phyloP scores from a whole-genome alignment of 345 rosid genomes.

The Noccaea bulbosa region DNA sequence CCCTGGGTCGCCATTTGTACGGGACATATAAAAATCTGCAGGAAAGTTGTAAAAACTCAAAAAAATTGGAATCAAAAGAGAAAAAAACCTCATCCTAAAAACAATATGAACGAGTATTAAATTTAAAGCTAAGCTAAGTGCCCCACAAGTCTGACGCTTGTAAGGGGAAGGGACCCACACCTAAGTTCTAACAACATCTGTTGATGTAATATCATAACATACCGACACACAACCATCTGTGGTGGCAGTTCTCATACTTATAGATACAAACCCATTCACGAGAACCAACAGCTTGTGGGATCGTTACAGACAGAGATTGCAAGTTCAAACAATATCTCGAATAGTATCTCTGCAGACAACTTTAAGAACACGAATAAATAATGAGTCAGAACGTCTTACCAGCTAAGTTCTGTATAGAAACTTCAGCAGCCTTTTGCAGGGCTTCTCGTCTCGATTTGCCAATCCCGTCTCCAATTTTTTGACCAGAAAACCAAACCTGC shows the following conservation, averaged over 20 bases:
- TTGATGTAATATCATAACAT: conserved; percentile 24
- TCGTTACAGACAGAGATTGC: neutral
- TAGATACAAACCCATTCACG: conserved; percentile 23
- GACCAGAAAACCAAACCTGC: conserved; percentile 87
- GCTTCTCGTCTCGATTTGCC: conserved; percentile 93
- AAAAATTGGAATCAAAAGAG: conserved; percentile 24
- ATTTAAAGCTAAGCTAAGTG: neutral
- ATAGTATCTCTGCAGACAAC: conserved; percentile 5
- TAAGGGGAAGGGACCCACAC: conserved; percentile 21
- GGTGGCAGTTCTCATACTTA: conserved; percentile 25
- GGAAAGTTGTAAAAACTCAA: conserved; percentile 20
- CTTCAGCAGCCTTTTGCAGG: conserved; percentile 76
- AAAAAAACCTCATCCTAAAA: conserved; percentile 10
- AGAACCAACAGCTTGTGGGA: neutral
- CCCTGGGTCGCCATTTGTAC: conserved; percentile 60
- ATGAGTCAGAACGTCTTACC: conserved; percentile 52
- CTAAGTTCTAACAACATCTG: conserved; percentile 20
- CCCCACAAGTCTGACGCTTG: conserved; percentile 22
- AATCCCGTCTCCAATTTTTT: conserved; percentile 78
- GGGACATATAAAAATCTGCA: conserved; percentile 69
- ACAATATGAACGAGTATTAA: conserved; percentile 4
- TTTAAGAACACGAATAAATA: conserved; percentile 9
- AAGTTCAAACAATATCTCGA: conserved; percentile 17
- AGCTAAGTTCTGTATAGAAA: conserved; percentile 72
- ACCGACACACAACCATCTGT: conserved; percentile 20